Conservation (phyloP, 2,329 filamentous ascomycete genomes). For the Aureobasidium melanogenum region DNA sequence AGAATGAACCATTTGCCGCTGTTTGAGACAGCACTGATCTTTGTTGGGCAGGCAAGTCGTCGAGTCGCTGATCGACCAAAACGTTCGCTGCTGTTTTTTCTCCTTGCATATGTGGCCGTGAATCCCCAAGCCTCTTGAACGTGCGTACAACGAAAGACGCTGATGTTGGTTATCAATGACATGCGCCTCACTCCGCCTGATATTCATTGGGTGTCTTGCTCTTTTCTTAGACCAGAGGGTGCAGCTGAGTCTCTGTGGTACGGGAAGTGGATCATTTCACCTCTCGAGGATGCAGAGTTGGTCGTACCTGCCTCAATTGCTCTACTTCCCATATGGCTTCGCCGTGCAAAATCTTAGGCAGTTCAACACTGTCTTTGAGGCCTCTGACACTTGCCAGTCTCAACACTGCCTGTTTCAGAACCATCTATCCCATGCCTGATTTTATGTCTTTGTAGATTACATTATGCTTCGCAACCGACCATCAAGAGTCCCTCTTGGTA, state of each 20-base stretch:
- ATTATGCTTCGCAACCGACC: conserved; percentile 23
- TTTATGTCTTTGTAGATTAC: neutral
- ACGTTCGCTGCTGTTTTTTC: neutral
- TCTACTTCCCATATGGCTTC: neutral
- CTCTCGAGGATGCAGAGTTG: neutral
- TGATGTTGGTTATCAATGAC: neutral
- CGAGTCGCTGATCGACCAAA: neutral
- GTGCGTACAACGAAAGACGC: neutral
- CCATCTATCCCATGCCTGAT: neutral
- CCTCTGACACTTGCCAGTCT: conserved; percentile 3
- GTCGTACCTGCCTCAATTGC: neutral
- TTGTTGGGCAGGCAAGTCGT: neutral
- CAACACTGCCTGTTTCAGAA: neutral
- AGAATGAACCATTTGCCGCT: neutral
- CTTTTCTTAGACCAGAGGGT: neutral
- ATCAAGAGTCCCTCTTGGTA: conserved; percentile 21
- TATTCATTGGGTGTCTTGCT: neutral
- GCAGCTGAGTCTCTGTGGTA: neutral
- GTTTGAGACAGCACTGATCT: neutral
- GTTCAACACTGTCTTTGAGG: neutral
- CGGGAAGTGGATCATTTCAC: neutral
- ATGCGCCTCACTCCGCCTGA: conserved; percentile 1
- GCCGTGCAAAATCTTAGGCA: neutral
- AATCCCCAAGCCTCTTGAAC: neutral
- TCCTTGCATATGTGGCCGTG: neutral